These are phyloP conservation scores for Cucurbita ficifolia DNA, from an alignment of 306 rosid genomes.

Conservation along the genomic window DNA sequence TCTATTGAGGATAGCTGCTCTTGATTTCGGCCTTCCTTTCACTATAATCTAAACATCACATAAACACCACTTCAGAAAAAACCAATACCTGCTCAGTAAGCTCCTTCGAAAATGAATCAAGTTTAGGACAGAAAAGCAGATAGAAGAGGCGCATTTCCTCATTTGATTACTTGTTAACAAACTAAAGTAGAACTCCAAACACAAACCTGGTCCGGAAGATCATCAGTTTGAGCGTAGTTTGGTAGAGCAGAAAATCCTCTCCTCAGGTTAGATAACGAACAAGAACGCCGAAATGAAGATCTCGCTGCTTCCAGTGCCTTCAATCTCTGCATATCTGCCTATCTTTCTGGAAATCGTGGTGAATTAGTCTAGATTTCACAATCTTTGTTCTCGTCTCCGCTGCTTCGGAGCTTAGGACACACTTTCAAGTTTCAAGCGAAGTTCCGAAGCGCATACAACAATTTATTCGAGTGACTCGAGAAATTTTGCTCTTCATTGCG, in stretches of 20 bases:
- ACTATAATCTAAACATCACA: slow-evolving; percentile 46
- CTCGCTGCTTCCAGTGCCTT: slow-evolving; percentile 32
- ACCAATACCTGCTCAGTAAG: not conserved
- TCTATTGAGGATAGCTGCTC: slow-evolving; percentile 69
- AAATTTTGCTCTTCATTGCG: not conserved
- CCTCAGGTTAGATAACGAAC: slow-evolving; percentile 19
- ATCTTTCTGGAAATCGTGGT: not conserved
- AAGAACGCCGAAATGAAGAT: slow-evolving; percentile 20
- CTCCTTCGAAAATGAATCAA: not conserved
- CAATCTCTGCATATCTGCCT: slow-evolving; percentile 43
- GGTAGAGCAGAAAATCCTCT: slow-evolving; percentile 54
- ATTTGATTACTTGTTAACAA: not conserved
- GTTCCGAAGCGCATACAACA: not conserved
- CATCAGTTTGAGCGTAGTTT: slow-evolving; percentile 23
- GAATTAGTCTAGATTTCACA: not conserved
- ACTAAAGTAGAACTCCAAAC: not conserved
- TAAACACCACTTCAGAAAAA: not conserved
- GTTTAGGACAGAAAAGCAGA: not conserved
- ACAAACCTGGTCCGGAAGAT: slow-evolving; percentile 43
- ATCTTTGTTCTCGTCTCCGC: not conserved
- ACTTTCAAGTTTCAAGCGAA: not conserved
- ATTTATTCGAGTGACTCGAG: not conserved
- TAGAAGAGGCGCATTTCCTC: not conserved
- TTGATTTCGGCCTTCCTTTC: slow-evolving; percentile 71
- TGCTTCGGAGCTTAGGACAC: not conserved